Percentiles rank a stretch among this genome's conserved stretches.
Conservation (phyloP, 306 rosid genomes). For the Trifolium pratense region DNA sequence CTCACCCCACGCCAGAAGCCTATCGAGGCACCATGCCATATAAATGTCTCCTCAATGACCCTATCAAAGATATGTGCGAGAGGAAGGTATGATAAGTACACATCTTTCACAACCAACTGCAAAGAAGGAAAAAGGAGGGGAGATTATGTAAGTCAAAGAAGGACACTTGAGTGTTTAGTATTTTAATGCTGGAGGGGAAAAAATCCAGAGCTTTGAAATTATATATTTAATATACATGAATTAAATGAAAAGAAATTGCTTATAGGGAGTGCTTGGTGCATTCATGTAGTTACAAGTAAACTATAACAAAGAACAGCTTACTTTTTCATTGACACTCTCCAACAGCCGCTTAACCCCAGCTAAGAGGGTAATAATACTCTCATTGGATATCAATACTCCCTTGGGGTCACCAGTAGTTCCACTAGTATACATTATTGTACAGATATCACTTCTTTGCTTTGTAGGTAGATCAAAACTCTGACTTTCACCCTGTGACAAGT, state of each 20-base stretch:
- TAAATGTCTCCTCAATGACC: constrained; percentile 90
- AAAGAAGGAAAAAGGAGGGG: constrained; percentile 34
- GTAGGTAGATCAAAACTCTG: constrained; percentile 78
- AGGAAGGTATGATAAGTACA: constrained; percentile 92
- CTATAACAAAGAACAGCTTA: constrained; percentile 41
- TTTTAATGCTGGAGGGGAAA: background rate
- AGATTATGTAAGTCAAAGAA: constrained; percentile 23
- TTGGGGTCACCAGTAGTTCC: constrained; percentile 99
- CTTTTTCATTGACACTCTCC: constrained; percentile 70
- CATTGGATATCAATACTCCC: constrained; percentile 91
- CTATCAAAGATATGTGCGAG: constrained; percentile 96
- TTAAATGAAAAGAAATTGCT: background rate
- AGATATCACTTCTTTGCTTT: constrained; percentile 76
- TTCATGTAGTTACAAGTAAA: constrained; percentile 23
- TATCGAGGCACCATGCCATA: constrained; percentile 85
- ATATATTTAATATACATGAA: background rate
- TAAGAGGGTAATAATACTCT: constrained; percentile 76
- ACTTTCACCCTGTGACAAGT: constrained; percentile 62
- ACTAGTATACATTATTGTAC: constrained; percentile 97
- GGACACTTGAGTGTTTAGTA: constrained; percentile 37
- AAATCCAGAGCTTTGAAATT: constrained; percentile 13
- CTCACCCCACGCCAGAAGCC: constrained; percentile 99
- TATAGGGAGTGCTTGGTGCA: constrained; percentile 12
- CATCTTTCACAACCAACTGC: constrained; percentile 74
- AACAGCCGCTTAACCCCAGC: constrained; percentile 74